Conservation (phyloP, 768 basidiomycete genomes). For the Saitozyma podzolica region DNA sequence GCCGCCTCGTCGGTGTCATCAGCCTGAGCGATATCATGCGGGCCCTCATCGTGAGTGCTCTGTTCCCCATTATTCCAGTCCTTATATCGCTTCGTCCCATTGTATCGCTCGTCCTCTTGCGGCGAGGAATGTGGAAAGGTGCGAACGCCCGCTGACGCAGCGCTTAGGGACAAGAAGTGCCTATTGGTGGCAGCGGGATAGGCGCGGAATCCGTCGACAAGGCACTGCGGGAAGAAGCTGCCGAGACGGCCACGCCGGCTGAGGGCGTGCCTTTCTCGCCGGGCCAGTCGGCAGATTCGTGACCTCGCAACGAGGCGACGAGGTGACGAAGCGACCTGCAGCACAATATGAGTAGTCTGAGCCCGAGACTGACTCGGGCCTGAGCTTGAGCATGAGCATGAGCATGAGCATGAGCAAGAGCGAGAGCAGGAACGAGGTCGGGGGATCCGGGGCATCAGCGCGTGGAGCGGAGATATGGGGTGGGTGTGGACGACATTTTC, state of each 20-base stretch:
- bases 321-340: too few species aligned
- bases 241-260: conserved; percentile 25
- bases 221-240: conserved; percentile 43
- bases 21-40: conserved; percentile 51
- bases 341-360: too few species aligned
- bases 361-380: too few species aligned
- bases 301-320: too few species aligned
- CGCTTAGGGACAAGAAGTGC: conserved; percentile 38
- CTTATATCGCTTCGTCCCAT: not conserved
- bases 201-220: conserved; percentile 50
- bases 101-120: not conserved
- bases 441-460: too few species aligned
- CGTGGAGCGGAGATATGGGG: too few species aligned
- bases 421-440: too few species aligned
- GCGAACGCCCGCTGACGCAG: conserved; percentile 1
- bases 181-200: conserved; percentile 47
- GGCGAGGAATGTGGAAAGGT: not conserved
- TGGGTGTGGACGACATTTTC: too few species aligned
- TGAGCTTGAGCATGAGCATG: too few species aligned
- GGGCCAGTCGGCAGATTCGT: conserved; percentile 12
- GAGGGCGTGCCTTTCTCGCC: conserved; percentile 13
- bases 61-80: too few species aligned
- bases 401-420: too few species aligned
- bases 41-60: conserved; percentile 45
- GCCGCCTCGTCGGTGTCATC: conserved; percentile 49